Evolutionary conservation across 768 basidiomycete genomes (phyloP).

Genomic region (Auricularia heimuer): DNA sequence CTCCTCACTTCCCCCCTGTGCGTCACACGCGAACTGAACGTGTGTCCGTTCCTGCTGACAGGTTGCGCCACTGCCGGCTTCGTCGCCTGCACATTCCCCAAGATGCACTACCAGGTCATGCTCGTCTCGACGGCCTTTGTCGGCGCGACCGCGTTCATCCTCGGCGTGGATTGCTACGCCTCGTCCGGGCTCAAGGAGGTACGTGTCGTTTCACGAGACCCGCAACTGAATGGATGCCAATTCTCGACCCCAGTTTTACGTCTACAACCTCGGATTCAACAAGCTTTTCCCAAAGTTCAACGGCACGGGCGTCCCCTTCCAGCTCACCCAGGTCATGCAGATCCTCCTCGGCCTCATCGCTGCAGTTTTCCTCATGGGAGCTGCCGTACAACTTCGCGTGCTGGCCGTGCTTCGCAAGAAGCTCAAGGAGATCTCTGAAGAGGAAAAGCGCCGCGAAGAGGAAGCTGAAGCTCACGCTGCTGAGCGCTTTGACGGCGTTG

Average conservation of each 20-base stretch:
- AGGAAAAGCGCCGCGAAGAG: conserved; percentile 60
- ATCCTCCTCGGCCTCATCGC: conserved; percentile 86
- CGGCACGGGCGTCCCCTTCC: conserved; percentile 58
- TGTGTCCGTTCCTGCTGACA: conserved; percentile 22
- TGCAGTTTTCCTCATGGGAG: conserved; percentile 76
- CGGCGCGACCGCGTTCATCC: conserved; percentile 81
- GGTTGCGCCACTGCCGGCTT: conserved; percentile 70
- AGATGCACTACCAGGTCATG: conserved; percentile 78
- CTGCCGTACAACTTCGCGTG: conserved; percentile 83
- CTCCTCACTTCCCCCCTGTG: conserved; percentile 8
- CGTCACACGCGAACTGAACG: conserved; percentile 8
- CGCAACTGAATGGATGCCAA: conserved; percentile 8
- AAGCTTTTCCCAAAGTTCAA: conserved; percentile 70
- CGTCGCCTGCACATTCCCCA: conserved; percentile 73
- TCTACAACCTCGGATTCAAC: conserved; percentile 89
- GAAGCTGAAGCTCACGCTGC: conserved; percentile 71
- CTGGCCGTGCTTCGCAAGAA: conserved; percentile 71
- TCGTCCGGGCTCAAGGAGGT: conserved; percentile 91
- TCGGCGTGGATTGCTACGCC: conserved; percentile 91
- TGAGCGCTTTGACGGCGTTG: conserved; percentile 50
- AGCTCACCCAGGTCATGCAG: conserved; percentile 82
- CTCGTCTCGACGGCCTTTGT: conserved; percentile 83
- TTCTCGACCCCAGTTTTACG: conserved; percentile 59
- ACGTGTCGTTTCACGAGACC: conserved; percentile 13
- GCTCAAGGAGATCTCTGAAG: conserved; percentile 67